Percentiles rank a stretch among this genome's conserved stretches.
Conservation (phyloP, 2,329 filamentous ascomycete genomes). For the Alternaria incomplexa region DNA sequence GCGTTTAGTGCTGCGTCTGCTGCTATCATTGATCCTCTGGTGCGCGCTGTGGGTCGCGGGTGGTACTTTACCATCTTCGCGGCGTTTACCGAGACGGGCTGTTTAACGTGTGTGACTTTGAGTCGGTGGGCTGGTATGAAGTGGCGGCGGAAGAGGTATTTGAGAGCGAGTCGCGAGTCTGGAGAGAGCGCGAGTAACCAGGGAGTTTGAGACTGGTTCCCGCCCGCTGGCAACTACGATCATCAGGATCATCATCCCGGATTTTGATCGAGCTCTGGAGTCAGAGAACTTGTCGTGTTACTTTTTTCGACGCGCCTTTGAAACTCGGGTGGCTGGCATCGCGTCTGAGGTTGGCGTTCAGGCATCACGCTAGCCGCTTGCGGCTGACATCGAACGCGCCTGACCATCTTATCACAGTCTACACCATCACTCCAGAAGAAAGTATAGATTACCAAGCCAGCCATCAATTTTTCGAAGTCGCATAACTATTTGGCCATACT, state of each 20-base stretch:
- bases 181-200: not conserved
- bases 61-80: not conserved
- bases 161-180: not conserved
- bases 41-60: not conserved
- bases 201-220: not conserved
- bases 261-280: not conserved
- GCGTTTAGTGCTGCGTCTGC: not conserved
- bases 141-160: not conserved
- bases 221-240: not conserved
- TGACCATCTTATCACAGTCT: too few relatives aligned
- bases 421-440: too few relatives aligned
- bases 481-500: not conserved
- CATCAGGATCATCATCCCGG: not conserved
- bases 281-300: not conserved
- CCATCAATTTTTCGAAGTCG: too few relatives aligned
- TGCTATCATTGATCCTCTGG: not conserved
- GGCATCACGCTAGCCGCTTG: too few relatives aligned
- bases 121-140: not conserved
- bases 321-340: not conserved
- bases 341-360: not conserved
- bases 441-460: too few relatives aligned
- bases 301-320: not conserved
- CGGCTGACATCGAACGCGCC: too few relatives aligned
- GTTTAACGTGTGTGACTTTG: not conserved
- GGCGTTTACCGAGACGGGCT: not conserved